Percentiles rank a stretch among this genome's conserved stretches.
These are phyloP conservation scores for Rhododendron molle DNA, from an alignment of 148 eudicot genomes.

Conservation along the genomic window DNA sequence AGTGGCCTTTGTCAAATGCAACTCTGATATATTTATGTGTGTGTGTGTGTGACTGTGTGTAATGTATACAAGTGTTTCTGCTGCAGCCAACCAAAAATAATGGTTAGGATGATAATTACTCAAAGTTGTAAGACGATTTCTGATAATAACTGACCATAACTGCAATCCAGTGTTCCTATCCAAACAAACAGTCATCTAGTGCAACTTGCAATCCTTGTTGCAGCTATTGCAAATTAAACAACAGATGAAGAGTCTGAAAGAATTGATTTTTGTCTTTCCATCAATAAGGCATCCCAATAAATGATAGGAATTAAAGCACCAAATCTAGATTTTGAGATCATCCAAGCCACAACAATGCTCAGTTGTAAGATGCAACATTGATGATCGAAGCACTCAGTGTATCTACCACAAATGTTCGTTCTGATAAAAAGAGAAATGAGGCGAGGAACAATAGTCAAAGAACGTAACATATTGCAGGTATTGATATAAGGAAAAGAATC, in stretches of 20 bases:
- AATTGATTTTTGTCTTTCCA: neutral
- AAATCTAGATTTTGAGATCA: neutral
- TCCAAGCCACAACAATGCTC: neutral
- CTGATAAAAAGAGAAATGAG: neutral
- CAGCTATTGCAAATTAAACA: neutral
- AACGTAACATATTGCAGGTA: neutral
- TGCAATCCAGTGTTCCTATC: neutral
- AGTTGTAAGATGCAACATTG: neutral
- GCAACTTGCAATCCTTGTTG: neutral
- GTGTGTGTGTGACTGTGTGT: too few relatives aligned
- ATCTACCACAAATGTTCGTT: neutral
- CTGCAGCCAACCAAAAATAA: too few relatives aligned
- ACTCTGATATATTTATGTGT: too few relatives aligned
- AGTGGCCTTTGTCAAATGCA: too few relatives aligned
- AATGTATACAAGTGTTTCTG: too few relatives aligned
- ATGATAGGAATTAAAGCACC: neutral
- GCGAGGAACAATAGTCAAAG: neutral
- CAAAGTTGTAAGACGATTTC: neutral
- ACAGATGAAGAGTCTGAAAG: neutral
- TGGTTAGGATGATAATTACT: too few relatives aligned
- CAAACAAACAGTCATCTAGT: neutral
- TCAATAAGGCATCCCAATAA: neutral
- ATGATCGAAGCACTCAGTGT: neutral
- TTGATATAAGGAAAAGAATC: neutral
- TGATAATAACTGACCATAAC: neutral